Conservation (phyloP, 2,329 filamentous ascomycete genomes). For the Sporothrix globosa region DNA sequence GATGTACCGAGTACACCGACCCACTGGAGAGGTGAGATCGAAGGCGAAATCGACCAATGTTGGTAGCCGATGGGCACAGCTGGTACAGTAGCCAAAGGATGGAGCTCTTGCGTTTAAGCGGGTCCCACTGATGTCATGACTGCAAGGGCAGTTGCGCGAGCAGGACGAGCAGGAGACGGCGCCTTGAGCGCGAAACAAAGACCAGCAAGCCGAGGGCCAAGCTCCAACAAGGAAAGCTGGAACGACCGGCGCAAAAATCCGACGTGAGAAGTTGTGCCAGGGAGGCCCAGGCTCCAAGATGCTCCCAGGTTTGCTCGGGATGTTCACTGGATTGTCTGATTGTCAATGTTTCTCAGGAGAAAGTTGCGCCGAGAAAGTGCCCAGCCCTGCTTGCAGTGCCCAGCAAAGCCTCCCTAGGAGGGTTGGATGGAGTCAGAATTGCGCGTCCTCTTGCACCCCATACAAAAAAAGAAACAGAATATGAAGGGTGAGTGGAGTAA, state of each 20-base stretch:
- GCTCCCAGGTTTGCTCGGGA: neutral
- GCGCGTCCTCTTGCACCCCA: neutral
- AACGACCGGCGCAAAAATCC: conserved; percentile 4
- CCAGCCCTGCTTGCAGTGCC: neutral
- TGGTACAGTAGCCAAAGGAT: neutral
- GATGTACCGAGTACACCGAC: neutral
- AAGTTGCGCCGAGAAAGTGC: neutral
- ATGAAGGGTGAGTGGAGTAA: neutral
- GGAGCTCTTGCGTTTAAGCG: conserved; percentile 20
- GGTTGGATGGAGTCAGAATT: neutral
- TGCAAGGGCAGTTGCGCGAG: neutral
- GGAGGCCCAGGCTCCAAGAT: neutral
- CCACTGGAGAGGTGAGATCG: neutral
- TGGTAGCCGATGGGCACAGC: too few species aligned
- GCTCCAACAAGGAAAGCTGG: conserved; percentile 11
- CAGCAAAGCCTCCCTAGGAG: neutral
- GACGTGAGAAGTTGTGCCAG: neutral
- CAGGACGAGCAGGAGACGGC: neutral
- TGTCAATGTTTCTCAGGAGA: neutral
- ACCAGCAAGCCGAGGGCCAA: neutral
- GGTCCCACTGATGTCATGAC: conserved; percentile 24
- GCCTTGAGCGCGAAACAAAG: neutral
- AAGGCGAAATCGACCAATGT: neutral
- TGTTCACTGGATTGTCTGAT: too few species aligned
- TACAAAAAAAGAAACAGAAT: neutral